Conservation (phyloP, 169 alveolate species). For the Cryptosporidium canis region DNA sequence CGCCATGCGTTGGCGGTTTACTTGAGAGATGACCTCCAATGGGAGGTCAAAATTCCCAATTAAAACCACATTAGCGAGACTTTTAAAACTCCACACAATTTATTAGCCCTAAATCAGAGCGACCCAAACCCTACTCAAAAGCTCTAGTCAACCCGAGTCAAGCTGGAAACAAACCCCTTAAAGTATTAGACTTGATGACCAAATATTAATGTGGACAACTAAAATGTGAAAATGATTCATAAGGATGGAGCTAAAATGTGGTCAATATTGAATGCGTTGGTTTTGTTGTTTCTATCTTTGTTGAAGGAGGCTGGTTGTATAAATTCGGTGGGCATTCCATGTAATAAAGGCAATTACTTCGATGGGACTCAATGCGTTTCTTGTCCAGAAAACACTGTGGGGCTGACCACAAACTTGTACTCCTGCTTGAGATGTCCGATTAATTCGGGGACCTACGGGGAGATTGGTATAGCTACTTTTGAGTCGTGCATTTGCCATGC, state of each 20-base stretch:
- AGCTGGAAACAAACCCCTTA: not conserved
- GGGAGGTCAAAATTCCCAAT: not conserved
- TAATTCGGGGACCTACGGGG: slow-evolving; percentile 23
- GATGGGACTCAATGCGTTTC: slow-evolving; percentile 1
- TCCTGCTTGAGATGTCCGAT: slow-evolving; percentile 17
- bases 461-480: not conserved
- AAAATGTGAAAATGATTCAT: not conserved
- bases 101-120: not conserved
- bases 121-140: not conserved
- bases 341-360: slow-evolving; percentile 22
- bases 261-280: not conserved
- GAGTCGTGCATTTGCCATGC: not conserved
- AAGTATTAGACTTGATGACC: not conserved
- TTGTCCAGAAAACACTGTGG: slow-evolving; percentile 64
- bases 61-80: not conserved
- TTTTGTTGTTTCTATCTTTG: not conserved
- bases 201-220: not conserved
- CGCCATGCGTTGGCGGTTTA: not conserved
- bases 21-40: not conserved
- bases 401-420: slow-evolving; percentile 11
- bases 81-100: not conserved
- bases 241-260: not conserved
- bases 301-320: not conserved
- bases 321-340: not conserved
- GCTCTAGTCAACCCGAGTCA: not conserved